phyloP scores from a whole-genome alignment of 345 rosid species.

The Lumnitzera littorea region DNA sequence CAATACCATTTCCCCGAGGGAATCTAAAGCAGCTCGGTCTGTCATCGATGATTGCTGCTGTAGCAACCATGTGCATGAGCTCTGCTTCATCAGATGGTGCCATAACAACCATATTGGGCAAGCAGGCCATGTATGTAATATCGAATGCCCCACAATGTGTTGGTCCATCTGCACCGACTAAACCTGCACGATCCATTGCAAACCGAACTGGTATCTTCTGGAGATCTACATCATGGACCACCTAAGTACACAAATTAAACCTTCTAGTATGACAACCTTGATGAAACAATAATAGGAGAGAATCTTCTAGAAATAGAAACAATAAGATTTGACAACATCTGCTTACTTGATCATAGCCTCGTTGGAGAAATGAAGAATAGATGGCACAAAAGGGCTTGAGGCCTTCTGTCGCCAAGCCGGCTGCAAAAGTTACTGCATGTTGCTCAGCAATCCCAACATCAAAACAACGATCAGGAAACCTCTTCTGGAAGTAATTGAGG shows the following conservation, averaged over 20 bases:
- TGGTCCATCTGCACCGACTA: constrained; percentile 80
- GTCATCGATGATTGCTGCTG: constrained; percentile 69
- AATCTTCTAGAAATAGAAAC: background rate
- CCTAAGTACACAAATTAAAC: constrained; percentile 24
- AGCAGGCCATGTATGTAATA: constrained; percentile 62
- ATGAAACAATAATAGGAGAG: too few relatives aligned
- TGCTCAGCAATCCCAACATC: constrained; percentile 79
- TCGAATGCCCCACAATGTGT: constrained; percentile 82
- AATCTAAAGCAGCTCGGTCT: constrained; percentile 81
- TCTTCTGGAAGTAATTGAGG: constrained; percentile 59
- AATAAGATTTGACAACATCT: background rate
- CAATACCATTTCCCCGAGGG: constrained; percentile 71
- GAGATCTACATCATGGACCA: constrained; percentile 74
- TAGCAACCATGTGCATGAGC: constrained; percentile 76
- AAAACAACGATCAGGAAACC: constrained; percentile 67
- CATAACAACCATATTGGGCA: constrained; percentile 85
- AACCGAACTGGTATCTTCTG: constrained; percentile 67
- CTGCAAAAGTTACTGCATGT: constrained; percentile 75
- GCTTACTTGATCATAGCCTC: constrained; percentile 71
- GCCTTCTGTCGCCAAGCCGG: constrained; percentile 69
- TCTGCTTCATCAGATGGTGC: constrained; percentile 78
- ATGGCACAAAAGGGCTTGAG: constrained; percentile 78
- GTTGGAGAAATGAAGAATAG: constrained; percentile 68
- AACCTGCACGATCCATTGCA: constrained; percentile 62
- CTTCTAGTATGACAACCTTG: background rate